Evolutionary conservation across 225 moss, liverwort and hornwort species (phyloP).

Genomic region (Anthoceros angustus): DNA sequence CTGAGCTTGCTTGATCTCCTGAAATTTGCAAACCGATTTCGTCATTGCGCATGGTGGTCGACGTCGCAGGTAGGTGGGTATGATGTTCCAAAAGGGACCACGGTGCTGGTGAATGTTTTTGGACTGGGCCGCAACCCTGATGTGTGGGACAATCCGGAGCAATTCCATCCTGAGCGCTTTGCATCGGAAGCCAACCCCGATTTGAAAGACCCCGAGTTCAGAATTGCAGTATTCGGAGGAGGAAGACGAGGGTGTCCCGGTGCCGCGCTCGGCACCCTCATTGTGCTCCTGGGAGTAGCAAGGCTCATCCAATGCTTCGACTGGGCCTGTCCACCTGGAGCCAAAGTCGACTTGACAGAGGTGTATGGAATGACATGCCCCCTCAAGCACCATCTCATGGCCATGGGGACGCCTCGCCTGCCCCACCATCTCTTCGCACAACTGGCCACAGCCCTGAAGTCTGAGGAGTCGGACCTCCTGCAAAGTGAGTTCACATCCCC

Average conservation of each 20-base stretch:
- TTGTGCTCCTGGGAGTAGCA: conserved; percentile 6
- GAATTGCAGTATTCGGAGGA: conserved; percentile 7
- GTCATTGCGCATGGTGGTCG: background rate
- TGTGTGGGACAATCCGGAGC: conserved; percentile 19
- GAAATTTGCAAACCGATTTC: background rate
- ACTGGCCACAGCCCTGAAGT: background rate
- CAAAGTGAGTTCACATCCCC: too few relatives aligned
- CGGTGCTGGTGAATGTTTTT: conserved; percentile 31
- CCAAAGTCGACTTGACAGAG: background rate
- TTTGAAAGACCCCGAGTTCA: conserved; percentile 7
- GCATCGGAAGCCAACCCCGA: conserved; percentile 9
- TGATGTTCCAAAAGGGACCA: conserved; percentile 10
- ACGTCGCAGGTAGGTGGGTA: conserved; percentile 12
- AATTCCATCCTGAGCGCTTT: conserved; percentile 40
- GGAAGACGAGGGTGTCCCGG: conserved; percentile 10
- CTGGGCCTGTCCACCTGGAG: conserved; percentile 1
- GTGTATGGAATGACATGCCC: background rate
- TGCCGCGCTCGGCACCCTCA: background rate
- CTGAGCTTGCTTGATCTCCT: background rate
- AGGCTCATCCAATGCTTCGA: conserved; percentile 2
- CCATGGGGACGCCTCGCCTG: background rate
- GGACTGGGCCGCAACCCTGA: conserved; percentile 18
- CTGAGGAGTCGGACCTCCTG: too few relatives aligned
- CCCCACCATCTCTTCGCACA: background rate
- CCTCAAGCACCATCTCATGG: background rate